Conservation (phyloP, 352 stramenopile species). For the Pythium plurisporium region DNA sequence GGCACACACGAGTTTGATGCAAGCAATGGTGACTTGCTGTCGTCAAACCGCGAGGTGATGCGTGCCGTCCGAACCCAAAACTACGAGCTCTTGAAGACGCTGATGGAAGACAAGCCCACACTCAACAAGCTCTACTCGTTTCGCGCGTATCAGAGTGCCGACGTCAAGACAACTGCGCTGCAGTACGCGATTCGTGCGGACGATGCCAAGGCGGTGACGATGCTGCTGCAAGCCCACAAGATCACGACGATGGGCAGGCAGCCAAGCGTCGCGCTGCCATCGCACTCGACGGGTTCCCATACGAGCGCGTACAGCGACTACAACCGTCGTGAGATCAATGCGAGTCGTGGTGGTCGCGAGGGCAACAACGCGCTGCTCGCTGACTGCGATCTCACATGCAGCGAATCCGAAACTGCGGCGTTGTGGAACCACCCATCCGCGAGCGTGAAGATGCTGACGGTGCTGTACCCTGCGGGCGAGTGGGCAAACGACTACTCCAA, state of each 20-base stretch:
- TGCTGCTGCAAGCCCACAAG: slow-evolving; percentile 44
- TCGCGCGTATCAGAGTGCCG: slow-evolving; percentile 33
- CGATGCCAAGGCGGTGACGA: slow-evolving; percentile 37
- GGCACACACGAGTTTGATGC: slow-evolving; percentile 37
- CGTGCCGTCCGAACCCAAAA: slow-evolving; percentile 67
- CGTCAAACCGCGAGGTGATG: slow-evolving; percentile 57
- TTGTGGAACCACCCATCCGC: slow-evolving; percentile 40
- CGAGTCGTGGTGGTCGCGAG: slow-evolving; percentile 72
- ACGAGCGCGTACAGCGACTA: slow-evolving; percentile 80
- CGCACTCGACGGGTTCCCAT: slow-evolving; percentile 69
- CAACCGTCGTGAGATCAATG: slow-evolving; percentile 76
- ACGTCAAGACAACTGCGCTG: slow-evolving; percentile 44
- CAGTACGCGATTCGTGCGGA: slow-evolving; percentile 62
- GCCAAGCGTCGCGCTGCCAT: slow-evolving; percentile 52
- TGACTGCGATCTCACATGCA: slow-evolving; percentile 21
- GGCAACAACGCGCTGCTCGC: slow-evolving; percentile 69
- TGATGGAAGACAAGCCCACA: slow-evolving; percentile 41
- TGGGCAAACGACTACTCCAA: slow-evolving; percentile 35
- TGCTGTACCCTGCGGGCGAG: slow-evolving; percentile 55
- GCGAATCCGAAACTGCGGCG: slow-evolving; percentile 15
- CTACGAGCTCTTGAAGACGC: slow-evolving; percentile 60
- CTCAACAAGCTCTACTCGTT: slow-evolving; percentile 54
- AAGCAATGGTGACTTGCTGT: slow-evolving; percentile 43
- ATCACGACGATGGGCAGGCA: slow-evolving; percentile 41
- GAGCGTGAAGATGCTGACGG: slow-evolving; percentile 59